Base-by-base conservation (phyloP, 768 basidiomycete species). In the Collybia sp. region DNA sequence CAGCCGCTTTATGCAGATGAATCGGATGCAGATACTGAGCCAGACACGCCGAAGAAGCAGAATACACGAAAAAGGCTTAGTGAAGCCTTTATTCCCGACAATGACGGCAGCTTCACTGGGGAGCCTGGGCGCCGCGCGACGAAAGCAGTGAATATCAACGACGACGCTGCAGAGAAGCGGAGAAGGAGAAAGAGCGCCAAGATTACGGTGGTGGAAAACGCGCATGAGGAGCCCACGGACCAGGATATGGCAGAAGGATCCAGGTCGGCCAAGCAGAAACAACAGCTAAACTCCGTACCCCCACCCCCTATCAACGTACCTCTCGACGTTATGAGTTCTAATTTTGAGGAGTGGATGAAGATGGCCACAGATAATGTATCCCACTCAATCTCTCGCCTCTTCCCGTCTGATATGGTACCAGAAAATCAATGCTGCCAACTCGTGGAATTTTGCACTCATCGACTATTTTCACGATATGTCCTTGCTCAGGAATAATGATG, bases 301-400 rank as follows among this genome's bases (percentile, higher is more conserved):
- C 72, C 80, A 32, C 74, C 80, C 2, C 62, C 67, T 1, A 77
- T 82, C 19, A 75, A 83, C 36, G 78, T 85, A 15, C 75, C 85
- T 0, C 66, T 85, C 53, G 89, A 94, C 53, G 78, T 93, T n/a
- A 89, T 90, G 80, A 90, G 76, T 66, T 86, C 83, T 33, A 96
- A 93, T 56, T 96, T 86, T 58, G 96, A 99, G 63, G 93, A 98
- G 65, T 98, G 96, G 96, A 98, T 99, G 95, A 98, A 98, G 73
- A 84, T 98, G 83, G 93, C 94, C 1, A 98, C 95, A 2, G 95
- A 98, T 61, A 98, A 98, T 65, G 96, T 97, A 61, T 55, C 82
- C 71, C 15, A 35, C 44, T 51, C 61, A 33, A n/a, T 36, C 5
- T n/a, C 25, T 12, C 19, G 41, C 31, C 6, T 44, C 32, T 30